A percentile compares a stretch with the other conserved stretches of the same genome.
Evolutionary conservation across 1,284 basidiomycete genomes (phyloP).

Genomic region (Retiboletus fuscus): DNA sequence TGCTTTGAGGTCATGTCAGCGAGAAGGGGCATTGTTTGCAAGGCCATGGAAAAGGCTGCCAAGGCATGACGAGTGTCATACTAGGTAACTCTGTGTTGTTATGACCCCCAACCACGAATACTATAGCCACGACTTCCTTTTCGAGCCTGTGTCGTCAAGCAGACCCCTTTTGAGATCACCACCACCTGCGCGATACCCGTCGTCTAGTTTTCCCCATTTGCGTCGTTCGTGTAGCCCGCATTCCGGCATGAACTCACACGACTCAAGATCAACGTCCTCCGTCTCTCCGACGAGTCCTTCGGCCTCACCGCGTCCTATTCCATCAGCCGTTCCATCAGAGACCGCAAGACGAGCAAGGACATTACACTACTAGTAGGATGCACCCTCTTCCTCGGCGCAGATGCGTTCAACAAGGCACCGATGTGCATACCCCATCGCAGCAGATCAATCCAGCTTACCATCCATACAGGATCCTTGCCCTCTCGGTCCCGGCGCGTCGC

Average conservation of each 20-base stretch:
- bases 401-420: conserved; percentile 63
- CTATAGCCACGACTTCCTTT: conserved; percentile 18
- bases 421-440: conserved; percentile 51
- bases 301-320: conserved; percentile 77
- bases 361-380: conserved; percentile 72
- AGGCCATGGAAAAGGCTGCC: conserved; percentile 68
- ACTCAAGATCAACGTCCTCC: conserved; percentile 92
- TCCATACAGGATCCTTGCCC: conserved; percentile 52
- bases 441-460: conserved; percentile 28
- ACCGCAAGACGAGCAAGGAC: conserved; percentile 78
- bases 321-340: conserved; percentile 77
- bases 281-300: conserved; percentile 81
- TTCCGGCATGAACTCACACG: conserved; percentile 91
- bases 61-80: conserved; percentile 31
- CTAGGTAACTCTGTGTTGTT: background rate
- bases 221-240: conserved; percentile 87
- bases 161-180: conserved; percentile 5
- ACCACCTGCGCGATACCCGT: conserved; percentile 57
- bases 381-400: conserved; percentile 68
- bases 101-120: no score
- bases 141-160: conserved; percentile 21
- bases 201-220: conserved; percentile 89
- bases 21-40: conserved; percentile 77
- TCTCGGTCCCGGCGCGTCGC: conserved; percentile 65
- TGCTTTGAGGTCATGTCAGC: conserved; percentile 83